phyloP scores from a whole-genome alignment of 768 basidiomycete genomes.

The Galerina sulciceps region DNA sequence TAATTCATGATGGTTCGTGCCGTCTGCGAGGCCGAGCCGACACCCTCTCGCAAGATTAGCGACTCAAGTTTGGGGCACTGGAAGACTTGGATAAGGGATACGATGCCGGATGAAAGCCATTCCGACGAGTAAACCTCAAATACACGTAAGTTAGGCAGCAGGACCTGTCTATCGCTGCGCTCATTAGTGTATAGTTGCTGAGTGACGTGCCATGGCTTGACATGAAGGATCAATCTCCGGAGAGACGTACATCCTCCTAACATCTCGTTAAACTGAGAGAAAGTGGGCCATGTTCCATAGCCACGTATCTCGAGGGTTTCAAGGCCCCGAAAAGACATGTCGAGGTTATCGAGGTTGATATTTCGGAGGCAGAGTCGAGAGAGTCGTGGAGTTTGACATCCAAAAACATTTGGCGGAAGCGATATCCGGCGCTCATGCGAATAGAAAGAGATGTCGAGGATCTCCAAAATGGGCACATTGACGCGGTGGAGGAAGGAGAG shows the following conservation, averaged over 20 bases:
- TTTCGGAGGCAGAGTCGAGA: slow-evolving; percentile 30
- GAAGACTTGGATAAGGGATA: slow-evolving; percentile 27
- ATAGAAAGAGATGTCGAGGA: slow-evolving; percentile 28
- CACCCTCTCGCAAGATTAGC: slow-evolving; percentile 26
- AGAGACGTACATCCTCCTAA: slow-evolving; percentile 25
- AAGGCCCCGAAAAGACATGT: slow-evolving; percentile 24
- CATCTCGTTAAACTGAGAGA: slow-evolving; percentile 24
- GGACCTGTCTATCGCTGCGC: slow-evolving; percentile 6
- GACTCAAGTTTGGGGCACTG: slow-evolving; percentile 28
- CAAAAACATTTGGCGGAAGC: slow-evolving; percentile 23
- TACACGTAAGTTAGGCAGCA: slow-evolving; percentile 28
- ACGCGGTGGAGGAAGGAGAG: slow-evolving; percentile 25
- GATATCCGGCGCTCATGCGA: slow-evolving; percentile 21
- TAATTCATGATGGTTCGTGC: slow-evolving; percentile 28
- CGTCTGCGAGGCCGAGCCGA: slow-evolving; percentile 5
- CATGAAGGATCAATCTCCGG: slow-evolving; percentile 29
- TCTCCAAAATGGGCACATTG: slow-evolving; percentile 24
- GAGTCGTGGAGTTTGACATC: slow-evolving; percentile 25
- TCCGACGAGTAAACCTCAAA: slow-evolving; percentile 33
- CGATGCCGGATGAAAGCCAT: slow-evolving; percentile 30
- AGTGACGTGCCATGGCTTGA: slow-evolving; percentile 27
- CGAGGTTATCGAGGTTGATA: slow-evolving; percentile 25
- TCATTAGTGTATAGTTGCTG: slow-evolving; percentile 18
- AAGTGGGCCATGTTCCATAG: slow-evolving; percentile 32
- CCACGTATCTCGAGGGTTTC: slow-evolving; percentile 32